phyloP scores from a whole-genome alignment of 1,139 yeast species.

The Taphrina betulina region DNA sequence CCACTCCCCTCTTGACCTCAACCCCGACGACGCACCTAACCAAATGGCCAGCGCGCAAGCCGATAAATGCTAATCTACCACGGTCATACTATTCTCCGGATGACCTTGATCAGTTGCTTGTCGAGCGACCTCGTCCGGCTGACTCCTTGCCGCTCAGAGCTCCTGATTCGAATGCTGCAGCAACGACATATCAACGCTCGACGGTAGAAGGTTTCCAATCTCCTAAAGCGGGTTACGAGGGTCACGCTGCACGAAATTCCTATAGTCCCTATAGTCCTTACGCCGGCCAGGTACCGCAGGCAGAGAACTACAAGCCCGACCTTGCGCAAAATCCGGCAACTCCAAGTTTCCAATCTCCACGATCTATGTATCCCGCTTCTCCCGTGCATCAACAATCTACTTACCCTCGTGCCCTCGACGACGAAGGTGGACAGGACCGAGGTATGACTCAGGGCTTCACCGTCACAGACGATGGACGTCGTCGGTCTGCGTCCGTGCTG shows the following conservation, averaged over 20 bases:
- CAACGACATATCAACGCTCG: too few species aligned
- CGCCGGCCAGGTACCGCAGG: background rate
- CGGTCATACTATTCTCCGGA: conserved; percentile 12
- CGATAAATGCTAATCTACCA: background rate
- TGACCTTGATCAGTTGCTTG: conserved; percentile 9
- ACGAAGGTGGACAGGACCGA: background rate
- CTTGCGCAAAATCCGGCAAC: background rate
- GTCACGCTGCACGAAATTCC: background rate
- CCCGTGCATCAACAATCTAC: too few species aligned
- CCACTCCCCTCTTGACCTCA: background rate
- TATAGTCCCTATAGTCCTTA: background rate
- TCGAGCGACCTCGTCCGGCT: background rate
- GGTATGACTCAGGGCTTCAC: too few species aligned
- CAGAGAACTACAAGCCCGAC: background rate
- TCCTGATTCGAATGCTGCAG: too few species aligned
- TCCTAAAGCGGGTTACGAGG: too few species aligned
- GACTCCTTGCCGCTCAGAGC: background rate
- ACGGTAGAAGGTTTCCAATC: too few species aligned
- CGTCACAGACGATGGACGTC: too few species aligned
- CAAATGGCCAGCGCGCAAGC: conserved; percentile 1
- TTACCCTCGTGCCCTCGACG: background rate
- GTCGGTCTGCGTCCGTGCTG: too few species aligned
- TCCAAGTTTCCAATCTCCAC: background rate
- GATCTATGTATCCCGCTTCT: too few species aligned
- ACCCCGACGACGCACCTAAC: background rate